Evolutionary conservation across 164 flowering plant genomes (phyloP).

Genomic region (Hamamelis virginiana): DNA sequence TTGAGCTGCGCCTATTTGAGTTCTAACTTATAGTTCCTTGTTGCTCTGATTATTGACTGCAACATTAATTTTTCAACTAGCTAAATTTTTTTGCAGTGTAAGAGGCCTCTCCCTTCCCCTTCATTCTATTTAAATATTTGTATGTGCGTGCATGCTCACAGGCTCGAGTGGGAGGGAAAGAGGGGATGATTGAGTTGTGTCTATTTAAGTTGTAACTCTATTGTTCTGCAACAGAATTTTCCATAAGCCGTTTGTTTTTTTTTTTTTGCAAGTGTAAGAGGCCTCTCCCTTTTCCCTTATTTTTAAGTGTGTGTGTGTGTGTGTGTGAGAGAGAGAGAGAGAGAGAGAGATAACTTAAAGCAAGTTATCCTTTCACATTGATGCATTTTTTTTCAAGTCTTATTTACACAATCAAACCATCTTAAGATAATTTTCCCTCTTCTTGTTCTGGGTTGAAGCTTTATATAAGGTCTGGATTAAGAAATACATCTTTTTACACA

Average conservation of each 20-base stretch:
- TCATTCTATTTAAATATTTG: not conserved
- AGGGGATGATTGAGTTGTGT: constrained; percentile 93
- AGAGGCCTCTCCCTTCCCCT: not conserved
- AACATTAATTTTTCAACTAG: not conserved
- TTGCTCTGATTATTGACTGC: not conserved
- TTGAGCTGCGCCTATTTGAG: constrained; percentile 81
- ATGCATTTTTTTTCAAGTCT: too few relatives aligned
- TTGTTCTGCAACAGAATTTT: not conserved
- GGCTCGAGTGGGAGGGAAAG: constrained; percentile 80
- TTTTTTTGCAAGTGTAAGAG: not conserved
- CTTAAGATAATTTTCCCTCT: too few relatives aligned
- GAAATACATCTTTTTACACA: too few relatives aligned
- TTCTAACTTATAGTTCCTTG: constrained; percentile 31
- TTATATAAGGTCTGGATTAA: too few relatives aligned
- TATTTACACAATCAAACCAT: too few relatives aligned
- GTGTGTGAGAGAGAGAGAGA: too few relatives aligned
- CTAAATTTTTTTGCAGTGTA: not conserved
- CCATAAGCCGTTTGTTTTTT: not conserved
- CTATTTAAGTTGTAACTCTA: constrained; percentile 61
- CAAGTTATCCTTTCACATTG: too few relatives aligned
- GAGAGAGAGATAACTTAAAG: too few relatives aligned
- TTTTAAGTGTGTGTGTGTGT: too few relatives aligned
- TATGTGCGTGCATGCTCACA: too few relatives aligned
- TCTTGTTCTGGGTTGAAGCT: too few relatives aligned
- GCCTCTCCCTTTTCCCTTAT: not conserved